Conservation (phyloP, 495 filamentous ascomycete species). For the Durotheca rogersii region DNA sequence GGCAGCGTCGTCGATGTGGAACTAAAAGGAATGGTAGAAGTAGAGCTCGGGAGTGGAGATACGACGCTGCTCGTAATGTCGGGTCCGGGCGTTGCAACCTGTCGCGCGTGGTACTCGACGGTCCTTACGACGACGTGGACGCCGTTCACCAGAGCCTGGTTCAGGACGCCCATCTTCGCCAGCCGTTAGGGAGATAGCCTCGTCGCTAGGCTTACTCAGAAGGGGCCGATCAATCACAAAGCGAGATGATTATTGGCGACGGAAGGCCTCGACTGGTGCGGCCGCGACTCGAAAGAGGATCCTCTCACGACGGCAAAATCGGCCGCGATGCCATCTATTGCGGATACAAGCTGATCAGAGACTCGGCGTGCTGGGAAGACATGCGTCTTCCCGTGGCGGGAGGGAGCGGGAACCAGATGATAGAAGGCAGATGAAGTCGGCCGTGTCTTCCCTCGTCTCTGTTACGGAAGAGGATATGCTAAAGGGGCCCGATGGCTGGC, state of each 20-base stretch:
- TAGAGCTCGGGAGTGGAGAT: slow-evolving; percentile 8
- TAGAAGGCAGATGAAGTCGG: slow-evolving; percentile 17
- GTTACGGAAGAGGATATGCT: no score
- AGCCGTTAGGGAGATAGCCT: not conserved
- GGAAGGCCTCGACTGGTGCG: slow-evolving; percentile 24
- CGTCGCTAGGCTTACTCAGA: slow-evolving; percentile 3
- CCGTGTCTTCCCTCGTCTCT: no score
- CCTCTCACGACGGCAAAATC: slow-evolving; percentile 15
- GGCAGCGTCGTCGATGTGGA: slow-evolving; percentile 12
- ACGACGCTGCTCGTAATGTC: slow-evolving; percentile 3
- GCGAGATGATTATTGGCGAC: slow-evolving; percentile 23
- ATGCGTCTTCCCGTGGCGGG: not conserved
- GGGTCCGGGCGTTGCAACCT: slow-evolving; percentile 10
- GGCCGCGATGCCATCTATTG: slow-evolving; percentile 27
- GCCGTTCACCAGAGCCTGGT: slow-evolving; percentile 34
- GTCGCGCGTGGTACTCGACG: slow-evolving; percentile 33
- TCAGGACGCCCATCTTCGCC: slow-evolving; percentile 34
- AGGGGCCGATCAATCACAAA: slow-evolving; percentile 20
- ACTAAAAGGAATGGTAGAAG: slow-evolving; percentile 7
- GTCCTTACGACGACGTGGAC: slow-evolving; percentile 36
- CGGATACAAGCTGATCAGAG: slow-evolving; percentile 3
- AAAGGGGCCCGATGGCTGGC: no score
- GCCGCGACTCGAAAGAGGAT: slow-evolving; percentile 13
- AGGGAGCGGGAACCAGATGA: slow-evolving; percentile 6
- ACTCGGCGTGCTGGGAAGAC: not conserved